Conservation (phyloP, 176 grass and related monocot genomes). For the Themeda triandra region DNA sequence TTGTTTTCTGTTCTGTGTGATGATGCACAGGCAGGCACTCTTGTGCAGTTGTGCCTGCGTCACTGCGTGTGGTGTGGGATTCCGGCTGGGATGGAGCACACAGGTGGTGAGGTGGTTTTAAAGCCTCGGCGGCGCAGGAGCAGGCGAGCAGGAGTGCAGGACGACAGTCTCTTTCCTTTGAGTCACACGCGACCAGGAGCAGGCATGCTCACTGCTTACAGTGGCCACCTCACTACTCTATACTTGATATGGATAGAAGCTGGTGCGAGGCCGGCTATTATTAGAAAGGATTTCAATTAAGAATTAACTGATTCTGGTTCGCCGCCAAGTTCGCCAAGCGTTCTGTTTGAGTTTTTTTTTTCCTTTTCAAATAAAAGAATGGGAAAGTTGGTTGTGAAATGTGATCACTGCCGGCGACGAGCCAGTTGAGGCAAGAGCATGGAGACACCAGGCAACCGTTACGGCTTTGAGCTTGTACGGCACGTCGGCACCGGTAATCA, state of each 20-base stretch:
- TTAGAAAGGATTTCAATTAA: background rate
- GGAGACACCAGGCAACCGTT: background rate
- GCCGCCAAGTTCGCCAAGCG: background rate
- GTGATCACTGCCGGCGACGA: background rate
- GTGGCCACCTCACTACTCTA: background rate
- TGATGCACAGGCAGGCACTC: background rate
- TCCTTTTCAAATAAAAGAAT: background rate
- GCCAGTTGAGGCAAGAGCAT: background rate
- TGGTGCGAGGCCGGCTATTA: background rate
- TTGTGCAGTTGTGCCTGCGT: too few relatives aligned
- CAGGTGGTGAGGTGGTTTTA: background rate
- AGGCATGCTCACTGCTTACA: background rate
- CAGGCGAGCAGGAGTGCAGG: too few relatives aligned
- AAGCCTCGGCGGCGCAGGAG: background rate
- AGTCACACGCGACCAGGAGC: background rate
- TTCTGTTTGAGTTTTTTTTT: background rate
- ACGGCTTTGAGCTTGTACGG: background rate
- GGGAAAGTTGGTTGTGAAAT: background rate
- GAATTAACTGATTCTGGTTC: background rate
- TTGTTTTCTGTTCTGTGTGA: background rate
- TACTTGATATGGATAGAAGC: background rate
- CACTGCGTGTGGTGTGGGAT: background rate
- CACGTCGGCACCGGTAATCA: background rate
- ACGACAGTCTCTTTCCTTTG: conserved; percentile 9
- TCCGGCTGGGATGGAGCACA: background rate